phyloP scores from a whole-genome alignment of 2,329 filamentous ascomycete species.

The Sclerotinia subarctica region DNA sequence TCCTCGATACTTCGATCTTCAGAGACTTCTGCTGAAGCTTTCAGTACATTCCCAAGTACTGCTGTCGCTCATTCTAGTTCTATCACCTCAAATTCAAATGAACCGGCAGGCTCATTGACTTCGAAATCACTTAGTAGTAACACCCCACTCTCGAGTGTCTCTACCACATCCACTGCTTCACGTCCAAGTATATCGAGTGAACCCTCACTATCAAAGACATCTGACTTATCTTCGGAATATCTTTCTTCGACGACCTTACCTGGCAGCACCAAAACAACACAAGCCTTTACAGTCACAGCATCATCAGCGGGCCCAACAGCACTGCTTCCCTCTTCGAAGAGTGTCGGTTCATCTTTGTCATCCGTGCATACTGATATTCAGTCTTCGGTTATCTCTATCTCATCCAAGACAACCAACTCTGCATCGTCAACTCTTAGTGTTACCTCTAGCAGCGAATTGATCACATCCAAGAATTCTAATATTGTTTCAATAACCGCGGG shows the following conservation, averaged over 20 bases:
- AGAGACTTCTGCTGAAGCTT: background rate
- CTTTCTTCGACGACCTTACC: conserved; percentile 5
- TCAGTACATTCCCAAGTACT: background rate
- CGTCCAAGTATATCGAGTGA: background rate
- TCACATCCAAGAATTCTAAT: background rate
- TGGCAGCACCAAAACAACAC: background rate
- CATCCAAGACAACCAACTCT: background rate
- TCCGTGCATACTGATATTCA: background rate
- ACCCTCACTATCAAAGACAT: background rate
- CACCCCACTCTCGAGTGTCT: background rate
- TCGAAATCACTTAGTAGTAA: background rate
- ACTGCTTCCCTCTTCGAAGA: background rate
- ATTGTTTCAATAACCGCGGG: background rate
- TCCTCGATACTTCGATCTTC: background rate
- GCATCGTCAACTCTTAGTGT: background rate
- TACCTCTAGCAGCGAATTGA: background rate
- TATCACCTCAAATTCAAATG: background rate
- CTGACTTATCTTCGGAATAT: background rate
- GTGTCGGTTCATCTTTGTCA: background rate
- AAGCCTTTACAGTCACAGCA: conserved; percentile 13
- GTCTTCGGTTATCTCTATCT: background rate
- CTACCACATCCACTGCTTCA: background rate
- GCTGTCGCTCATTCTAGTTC: background rate
- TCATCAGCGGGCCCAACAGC: background rate
- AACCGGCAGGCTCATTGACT: background rate